phyloP scores from a whole-genome alignment of 495 filamentous ascomycete species.

The Chaetomium fimeti region DNA sequence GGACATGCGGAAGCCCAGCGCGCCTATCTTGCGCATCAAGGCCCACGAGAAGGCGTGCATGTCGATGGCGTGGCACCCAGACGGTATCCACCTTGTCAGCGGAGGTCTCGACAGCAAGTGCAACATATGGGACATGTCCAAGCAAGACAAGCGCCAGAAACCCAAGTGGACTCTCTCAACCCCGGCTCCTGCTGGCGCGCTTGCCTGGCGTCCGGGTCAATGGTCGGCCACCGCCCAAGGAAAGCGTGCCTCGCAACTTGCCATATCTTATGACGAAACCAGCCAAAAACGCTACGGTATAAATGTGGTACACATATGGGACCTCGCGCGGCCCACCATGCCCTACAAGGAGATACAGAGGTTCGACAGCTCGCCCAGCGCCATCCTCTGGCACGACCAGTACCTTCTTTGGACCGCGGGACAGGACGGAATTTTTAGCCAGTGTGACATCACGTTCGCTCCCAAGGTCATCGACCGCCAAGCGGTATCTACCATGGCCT shows the following conservation, averaged over 20 bases:
- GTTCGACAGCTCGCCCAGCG: conserved; percentile 67
- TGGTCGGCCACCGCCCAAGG: conserved; percentile 66
- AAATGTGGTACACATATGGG: conserved; percentile 84
- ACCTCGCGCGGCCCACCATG: conserved; percentile 80
- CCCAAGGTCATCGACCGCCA: conserved; percentile 75
- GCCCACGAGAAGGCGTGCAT: conserved; percentile 77
- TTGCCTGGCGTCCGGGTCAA: conserved; percentile 82
- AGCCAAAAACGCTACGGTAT: conserved; percentile 54
- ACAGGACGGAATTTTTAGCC: conserved; percentile 76
- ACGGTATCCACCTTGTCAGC: conserved; percentile 85
- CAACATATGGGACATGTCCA: conserved; percentile 88
- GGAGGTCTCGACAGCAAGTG: conserved; percentile 79
- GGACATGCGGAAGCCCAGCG: conserved; percentile 49
- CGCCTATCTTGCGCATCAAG: conserved; percentile 65
- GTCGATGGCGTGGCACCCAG: conserved; percentile 92
- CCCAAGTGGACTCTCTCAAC: conserved; percentile 60
- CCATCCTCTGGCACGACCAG: conserved; percentile 86
- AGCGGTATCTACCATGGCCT: conserved; percentile 59
- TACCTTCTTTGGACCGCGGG: conserved; percentile 91
- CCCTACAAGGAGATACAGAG: conserved; percentile 82
- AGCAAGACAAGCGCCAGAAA: conserved; percentile 77
- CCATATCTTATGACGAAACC: conserved; percentile 53
- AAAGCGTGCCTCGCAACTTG: conserved; percentile 57
- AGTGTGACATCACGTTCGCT: conserved; percentile 83
- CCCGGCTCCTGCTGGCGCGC: conserved; percentile 64